Conservation (phyloP, 495 filamentous ascomycete genomes). For the Trichoderma virens region DNA sequence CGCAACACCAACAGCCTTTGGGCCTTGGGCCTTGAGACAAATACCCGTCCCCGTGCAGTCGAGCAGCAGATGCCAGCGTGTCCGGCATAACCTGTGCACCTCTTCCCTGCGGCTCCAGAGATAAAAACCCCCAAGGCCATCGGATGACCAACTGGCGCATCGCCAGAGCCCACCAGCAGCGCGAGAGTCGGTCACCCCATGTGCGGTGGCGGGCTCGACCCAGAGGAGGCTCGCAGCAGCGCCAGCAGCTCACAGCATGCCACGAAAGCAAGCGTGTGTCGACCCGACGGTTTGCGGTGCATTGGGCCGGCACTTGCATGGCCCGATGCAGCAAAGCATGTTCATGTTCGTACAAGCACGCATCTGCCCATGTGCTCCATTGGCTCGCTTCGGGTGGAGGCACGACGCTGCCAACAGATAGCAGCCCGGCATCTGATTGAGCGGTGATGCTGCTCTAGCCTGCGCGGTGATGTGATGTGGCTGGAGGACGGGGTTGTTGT, state of each 20-base stretch:
- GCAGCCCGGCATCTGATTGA: neutral
- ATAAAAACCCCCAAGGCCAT: neutral
- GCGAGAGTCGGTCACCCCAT: neutral
- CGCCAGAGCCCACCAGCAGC: neutral
- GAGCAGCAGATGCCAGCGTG: neutral
- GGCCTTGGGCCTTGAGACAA: neutral
- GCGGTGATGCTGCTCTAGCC: neutral
- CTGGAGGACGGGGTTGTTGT: neutral
- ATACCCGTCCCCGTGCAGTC: no score
- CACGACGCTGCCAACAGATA: neutral
- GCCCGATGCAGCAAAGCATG: slow-evolving; percentile 8
- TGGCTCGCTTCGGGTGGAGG: slow-evolving; percentile 5
- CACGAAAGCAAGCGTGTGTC: slow-evolving; percentile 33
- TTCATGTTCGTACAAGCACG: neutral
- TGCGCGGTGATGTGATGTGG: neutral
- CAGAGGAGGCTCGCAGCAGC: neutral
- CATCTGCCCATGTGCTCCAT: neutral
- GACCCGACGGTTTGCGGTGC: slow-evolving; percentile 7
- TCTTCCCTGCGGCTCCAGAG: neutral
- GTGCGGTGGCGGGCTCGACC: neutral
- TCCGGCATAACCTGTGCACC: neutral
- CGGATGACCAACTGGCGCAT: slow-evolving; percentile 1
- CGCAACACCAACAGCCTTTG: neutral
- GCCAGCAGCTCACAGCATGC: slow-evolving; percentile 31
- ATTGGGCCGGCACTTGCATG: slow-evolving; percentile 8